Base-by-base conservation (phyloP, 1,284 basidiomycete species). In the Lignosus rhinocerotis region DNA sequence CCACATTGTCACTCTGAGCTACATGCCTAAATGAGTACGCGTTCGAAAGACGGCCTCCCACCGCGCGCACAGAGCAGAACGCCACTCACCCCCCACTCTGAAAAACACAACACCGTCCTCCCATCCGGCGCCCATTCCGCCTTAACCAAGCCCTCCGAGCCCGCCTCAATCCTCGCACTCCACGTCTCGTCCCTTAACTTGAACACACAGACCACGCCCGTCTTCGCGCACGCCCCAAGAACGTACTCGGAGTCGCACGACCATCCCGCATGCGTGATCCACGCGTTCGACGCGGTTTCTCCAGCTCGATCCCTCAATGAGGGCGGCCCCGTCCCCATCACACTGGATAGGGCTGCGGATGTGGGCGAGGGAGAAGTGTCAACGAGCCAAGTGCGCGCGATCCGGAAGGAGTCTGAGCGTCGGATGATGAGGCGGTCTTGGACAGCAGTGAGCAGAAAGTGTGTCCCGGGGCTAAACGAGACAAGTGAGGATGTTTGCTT, bases 41-140 rank as follows among this genome's bases (percentile, higher is more conserved):
- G 42, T 42, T 51, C 51, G 31, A 25, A 30, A 49, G 9, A 25
- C 25, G 25, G 34, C 14, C 34, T 16, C 34, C 6, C 34, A 10
- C 34, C 14, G 9, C 34, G 34, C 34, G 34, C 34, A 36, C 34
- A 41, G 3, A 42, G 16, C n/a, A 43, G 19, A 8, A 19, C 41
- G 16, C 36, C 25, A 83, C 92, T 77, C 74, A 95, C 93, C 63
- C 88, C 89, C 86, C 90, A 91, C 64, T 94, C 90, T 3, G 91
- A 92, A 73, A 93, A 94, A 64, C 90, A 93, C n/a, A 94, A 73
- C 3, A 95, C 78, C 16, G 85, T 85, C 43, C 91, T 79, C 8
- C 90, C 91, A 66, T 91, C 88, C 2, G 88, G 89, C 0, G 89
- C 90, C 93, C 93, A 96, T 69, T 94, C 91, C 14, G 87, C 90